phyloP scores from a whole-genome alignment of 2,329 filamentous ascomycete species.

The Penicillium digitatum region DNA sequence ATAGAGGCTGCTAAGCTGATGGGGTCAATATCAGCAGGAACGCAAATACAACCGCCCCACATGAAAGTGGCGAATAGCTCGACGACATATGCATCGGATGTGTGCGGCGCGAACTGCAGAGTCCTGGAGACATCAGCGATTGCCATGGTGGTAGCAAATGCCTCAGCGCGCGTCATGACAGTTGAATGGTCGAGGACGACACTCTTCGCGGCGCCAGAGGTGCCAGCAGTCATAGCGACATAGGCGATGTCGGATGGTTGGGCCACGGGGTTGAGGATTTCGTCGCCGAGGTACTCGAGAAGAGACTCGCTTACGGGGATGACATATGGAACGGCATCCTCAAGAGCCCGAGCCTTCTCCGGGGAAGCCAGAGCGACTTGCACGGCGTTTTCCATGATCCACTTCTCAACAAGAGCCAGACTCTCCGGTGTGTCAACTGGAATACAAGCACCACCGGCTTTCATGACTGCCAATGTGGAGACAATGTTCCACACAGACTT shows the following conservation, averaged over 20 bases:
- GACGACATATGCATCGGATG: conserved; percentile 46
- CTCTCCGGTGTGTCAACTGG: conserved; percentile 35
- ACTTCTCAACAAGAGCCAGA: conserved; percentile 35
- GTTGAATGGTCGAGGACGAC: conserved; percentile 38
- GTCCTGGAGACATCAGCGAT: conserved; percentile 25
- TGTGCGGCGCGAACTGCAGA: conserved; percentile 45
- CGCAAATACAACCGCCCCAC: conserved; percentile 47
- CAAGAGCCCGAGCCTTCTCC: conserved; percentile 37
- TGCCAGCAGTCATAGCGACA: conserved; percentile 36
- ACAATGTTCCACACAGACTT: conserved; percentile 32
- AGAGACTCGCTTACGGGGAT: conserved; percentile 33
- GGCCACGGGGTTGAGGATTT: neutral
- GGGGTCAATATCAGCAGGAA: conserved; percentile 46
- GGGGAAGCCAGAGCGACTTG: conserved; percentile 42
- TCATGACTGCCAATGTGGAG: conserved; percentile 30
- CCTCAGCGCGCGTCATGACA: conserved; percentile 30
- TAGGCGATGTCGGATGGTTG: conserved; percentile 27
- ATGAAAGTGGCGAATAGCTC: conserved; percentile 38
- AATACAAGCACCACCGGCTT: conserved; percentile 32
- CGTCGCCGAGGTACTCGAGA: conserved; percentile 32
- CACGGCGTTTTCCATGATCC: conserved; percentile 38
- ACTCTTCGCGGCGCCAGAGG: conserved; percentile 31
- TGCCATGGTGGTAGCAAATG: conserved; percentile 25
- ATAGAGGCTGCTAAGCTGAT: conserved; percentile 55
- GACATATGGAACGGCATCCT: conserved; percentile 42